Conservation (phyloP, 2,329 filamentous ascomycete genomes). For the Ceratocystis alfenasii region DNA sequence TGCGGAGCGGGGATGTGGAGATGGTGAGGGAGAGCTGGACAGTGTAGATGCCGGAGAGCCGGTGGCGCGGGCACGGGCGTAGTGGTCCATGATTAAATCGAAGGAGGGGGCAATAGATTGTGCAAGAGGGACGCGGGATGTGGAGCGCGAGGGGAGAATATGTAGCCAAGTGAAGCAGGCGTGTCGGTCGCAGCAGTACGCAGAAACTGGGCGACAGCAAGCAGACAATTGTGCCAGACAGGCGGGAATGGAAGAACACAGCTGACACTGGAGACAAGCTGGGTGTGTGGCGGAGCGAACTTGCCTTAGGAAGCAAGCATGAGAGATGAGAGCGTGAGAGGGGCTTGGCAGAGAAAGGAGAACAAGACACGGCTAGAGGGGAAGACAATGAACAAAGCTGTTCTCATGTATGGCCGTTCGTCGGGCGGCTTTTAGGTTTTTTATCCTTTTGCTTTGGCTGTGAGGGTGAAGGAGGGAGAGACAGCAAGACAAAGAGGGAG, state of each 20-base stretch:
- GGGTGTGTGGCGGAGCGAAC: not conserved
- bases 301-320: not conserved
- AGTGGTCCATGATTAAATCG: constrained; percentile 9
- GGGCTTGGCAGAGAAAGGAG: not conserved
- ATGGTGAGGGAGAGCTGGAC: constrained; percentile 5
- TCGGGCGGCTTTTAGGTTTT: not conserved
- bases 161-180: too few relatives aligned
- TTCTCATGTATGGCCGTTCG: not conserved
- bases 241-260: too few relatives aligned
- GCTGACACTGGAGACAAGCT: not conserved
- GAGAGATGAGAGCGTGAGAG: not conserved
- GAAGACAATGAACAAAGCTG: not conserved
- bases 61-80: constrained; percentile 12
- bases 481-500: constrained; percentile 9
- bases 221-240: too few relatives aligned
- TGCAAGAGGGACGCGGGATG: not conserved
- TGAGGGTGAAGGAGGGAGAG: constrained; percentile 12
- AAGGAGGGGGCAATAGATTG: not conserved
- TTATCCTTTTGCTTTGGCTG: not conserved
- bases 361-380: not conserved
- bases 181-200: too few relatives aligned
- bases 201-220: too few relatives aligned
- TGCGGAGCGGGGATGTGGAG: constrained; percentile 15
- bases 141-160: not conserved
- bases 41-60: constrained; percentile 8